A percentile compares a stretch with the other conserved stretches of the same genome.
Evolutionary conservation across 192 early-diverging fungal genomes (phyloP).

Genomic region (Mortierella antarctica): DNA sequence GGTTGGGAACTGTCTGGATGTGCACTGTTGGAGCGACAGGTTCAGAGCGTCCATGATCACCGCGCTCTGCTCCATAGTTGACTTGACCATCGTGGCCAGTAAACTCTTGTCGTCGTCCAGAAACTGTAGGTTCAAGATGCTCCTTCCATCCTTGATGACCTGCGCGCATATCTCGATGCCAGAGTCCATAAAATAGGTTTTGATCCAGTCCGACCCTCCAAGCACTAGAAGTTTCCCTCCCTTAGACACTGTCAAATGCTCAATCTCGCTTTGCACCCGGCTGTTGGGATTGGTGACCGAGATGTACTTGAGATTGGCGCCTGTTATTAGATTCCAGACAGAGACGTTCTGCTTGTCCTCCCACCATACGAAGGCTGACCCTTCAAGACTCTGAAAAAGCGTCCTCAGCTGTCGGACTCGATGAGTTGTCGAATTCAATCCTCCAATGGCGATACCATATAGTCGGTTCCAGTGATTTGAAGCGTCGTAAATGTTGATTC

Average conservation of each 20-base stretch:
- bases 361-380: slow-evolving; percentile 14
- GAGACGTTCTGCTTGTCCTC: slow-evolving; percentile 17
- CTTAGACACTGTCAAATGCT: slow-evolving; percentile 1
- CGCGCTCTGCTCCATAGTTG: slow-evolving; percentile 4
- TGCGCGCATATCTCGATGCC: slow-evolving; percentile 11
- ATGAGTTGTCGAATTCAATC: background rate
- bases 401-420: slow-evolving; percentile 5
- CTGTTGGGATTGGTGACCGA: background rate
- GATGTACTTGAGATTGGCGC: slow-evolving; percentile 10
- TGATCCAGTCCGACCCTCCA: slow-evolving; percentile 8
- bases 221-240: slow-evolving; percentile 1
- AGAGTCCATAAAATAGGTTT: slow-evolving; percentile 16
- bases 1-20: slow-evolving; percentile 5
- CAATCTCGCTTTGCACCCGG: slow-evolving; percentile 5
- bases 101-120: slow-evolving; percentile 19
- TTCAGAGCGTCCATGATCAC: slow-evolving; percentile 19
- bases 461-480: slow-evolving; percentile 7
- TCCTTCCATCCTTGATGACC: background rate
- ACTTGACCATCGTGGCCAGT: slow-evolving; percentile 1
- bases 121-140: slow-evolving; percentile 8
- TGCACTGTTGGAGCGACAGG: slow-evolving; percentile 8
- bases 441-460: slow-evolving; percentile 19
- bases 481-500: slow-evolving; percentile 8
- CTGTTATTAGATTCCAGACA: slow-evolving; percentile 13
- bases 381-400: slow-evolving; percentile 12